phyloP scores from a whole-genome alignment of 352 stramenopile species.

The Salisapilia sapeloensis region DNA sequence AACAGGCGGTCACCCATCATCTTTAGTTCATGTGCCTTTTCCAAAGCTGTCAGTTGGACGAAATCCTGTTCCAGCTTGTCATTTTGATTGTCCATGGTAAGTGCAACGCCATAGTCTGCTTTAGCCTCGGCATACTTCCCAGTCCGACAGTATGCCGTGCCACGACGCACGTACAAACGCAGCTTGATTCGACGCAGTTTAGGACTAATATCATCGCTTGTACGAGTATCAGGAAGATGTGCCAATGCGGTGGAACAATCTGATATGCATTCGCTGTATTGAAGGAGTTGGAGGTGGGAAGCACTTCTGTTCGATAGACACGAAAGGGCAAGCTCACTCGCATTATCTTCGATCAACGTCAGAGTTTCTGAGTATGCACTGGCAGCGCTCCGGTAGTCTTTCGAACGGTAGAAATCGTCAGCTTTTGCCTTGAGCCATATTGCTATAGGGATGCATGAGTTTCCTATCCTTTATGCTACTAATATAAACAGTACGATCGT shows the following conservation, averaged over 20 bases:
- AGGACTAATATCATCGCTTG: constrained; percentile 3
- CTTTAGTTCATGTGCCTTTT: constrained; percentile 38
- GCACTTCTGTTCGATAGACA: constrained; percentile 60
- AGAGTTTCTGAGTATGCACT: constrained; percentile 61
- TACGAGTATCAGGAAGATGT: constrained; percentile 38
- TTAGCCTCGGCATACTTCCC: constrained; percentile 44
- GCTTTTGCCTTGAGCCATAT: constrained; percentile 77
- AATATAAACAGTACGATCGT: constrained; percentile 28
- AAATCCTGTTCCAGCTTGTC: constrained; percentile 46
- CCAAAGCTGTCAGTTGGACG: constrained; percentile 30
- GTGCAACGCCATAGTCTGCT: constrained; percentile 60
- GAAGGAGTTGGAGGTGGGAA: constrained; percentile 29
- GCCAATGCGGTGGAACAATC: constrained; percentile 56
- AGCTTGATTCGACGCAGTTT: constrained; percentile 36
- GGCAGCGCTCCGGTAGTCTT: constrained; percentile 41
- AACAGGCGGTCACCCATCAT: constrained; percentile 25
- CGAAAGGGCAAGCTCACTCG: constrained; percentile 22
- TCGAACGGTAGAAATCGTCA: constrained; percentile 66
- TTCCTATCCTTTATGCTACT: no score
- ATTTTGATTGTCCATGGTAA: constrained; percentile 67
- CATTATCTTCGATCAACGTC: constrained; percentile 8
- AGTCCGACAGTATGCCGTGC: constrained; percentile 43
- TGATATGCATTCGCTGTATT: constrained; percentile 45
- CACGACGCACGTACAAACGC: constrained; percentile 53
- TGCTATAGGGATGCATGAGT: constrained; percentile 12